phyloP scores from a whole-genome alignment of 139 green algal genomes.

The Dunaliella primolecta region DNA sequence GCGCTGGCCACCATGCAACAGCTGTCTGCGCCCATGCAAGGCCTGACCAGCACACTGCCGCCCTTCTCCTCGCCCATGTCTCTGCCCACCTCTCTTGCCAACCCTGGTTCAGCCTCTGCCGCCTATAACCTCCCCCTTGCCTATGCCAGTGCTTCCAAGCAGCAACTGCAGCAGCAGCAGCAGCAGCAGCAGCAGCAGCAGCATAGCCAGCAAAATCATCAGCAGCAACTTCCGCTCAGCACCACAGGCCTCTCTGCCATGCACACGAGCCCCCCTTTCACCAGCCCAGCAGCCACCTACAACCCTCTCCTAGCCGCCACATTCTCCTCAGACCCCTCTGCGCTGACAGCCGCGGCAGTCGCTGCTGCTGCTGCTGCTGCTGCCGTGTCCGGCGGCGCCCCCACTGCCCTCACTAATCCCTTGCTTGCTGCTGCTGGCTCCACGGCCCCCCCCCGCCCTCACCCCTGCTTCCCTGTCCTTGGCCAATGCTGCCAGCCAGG shows the following conservation, averaged over 20 bases:
- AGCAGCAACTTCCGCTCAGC: neutral
- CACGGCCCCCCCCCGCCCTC: too few species aligned
- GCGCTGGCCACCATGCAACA: constrained; percentile 51
- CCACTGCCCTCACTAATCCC: neutral
- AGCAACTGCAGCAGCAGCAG: neutral
- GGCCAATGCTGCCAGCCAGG: too few species aligned
- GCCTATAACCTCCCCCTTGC: neutral
- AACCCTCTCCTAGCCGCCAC: neutral
- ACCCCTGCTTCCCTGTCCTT: too few species aligned
- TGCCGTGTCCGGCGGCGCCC: too few species aligned
- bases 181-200: neutral
- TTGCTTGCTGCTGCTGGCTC: neutral
- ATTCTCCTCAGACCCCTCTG: neutral
- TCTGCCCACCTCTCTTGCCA: neutral
- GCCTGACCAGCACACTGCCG: too few species aligned
- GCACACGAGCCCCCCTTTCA: neutral
- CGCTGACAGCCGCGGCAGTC: too few species aligned
- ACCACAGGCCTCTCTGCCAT: neutral
- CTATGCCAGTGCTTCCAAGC: neutral
- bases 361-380: neutral
- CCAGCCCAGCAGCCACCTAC: neutral
- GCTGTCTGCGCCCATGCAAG: neutral
- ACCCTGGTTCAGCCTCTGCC: neutral
- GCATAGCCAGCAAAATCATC: too few species aligned
- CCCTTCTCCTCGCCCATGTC: neutral